Conservation (phyloP, 2,329 filamentous ascomycete species). For the Diplodia intermedia region DNA sequence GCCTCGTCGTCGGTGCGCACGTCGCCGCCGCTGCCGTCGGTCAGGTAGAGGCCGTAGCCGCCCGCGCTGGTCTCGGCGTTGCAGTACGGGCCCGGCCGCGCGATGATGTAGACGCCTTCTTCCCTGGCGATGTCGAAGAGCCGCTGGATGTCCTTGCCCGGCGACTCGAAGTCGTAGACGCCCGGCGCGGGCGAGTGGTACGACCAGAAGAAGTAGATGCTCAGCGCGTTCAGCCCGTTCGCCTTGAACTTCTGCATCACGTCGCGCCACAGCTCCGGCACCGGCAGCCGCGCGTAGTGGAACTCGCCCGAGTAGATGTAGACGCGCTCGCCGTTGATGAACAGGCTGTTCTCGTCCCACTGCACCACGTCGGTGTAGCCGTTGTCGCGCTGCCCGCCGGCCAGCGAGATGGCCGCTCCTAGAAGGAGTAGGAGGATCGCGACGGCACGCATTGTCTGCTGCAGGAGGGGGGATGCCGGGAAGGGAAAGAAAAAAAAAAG, state of each 20-base stretch:
- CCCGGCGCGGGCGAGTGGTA: conserved; percentile 56
- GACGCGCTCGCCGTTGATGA: conserved; percentile 58
- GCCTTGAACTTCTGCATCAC: conserved; percentile 62
- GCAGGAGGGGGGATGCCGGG: background rate
- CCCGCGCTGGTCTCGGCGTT: conserved; percentile 70
- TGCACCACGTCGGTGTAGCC: conserved; percentile 57
- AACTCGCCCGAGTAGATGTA: conserved; percentile 63
- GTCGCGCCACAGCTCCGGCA: conserved; percentile 59
- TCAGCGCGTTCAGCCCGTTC: conserved; percentile 57
- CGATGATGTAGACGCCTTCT: conserved; percentile 62
- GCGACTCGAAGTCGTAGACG: conserved; percentile 60
- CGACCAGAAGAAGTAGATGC: conserved; percentile 57
- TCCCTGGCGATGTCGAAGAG: conserved; percentile 62
- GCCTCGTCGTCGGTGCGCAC: conserved; percentile 61
- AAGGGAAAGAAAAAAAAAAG: background rate
- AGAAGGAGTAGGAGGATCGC: conserved; percentile 10
- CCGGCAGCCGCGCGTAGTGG: conserved; percentile 61
- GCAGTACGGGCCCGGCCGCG: conserved; percentile 66
- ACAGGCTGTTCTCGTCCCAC: conserved; percentile 63
- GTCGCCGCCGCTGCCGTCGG: conserved; percentile 64
- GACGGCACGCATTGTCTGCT: conserved; percentile 16
- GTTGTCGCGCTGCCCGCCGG: conserved; percentile 49
- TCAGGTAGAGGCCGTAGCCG: conserved; percentile 68
- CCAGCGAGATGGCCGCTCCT: conserved; percentile 16
- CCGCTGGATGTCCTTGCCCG: conserved; percentile 60